Percentiles rank a stretch among this genome's conserved stretches.
Evolutionary conservation across 495 filamentous ascomycete genomes (phyloP).

Genomic region (Collariella sp.): DNA sequence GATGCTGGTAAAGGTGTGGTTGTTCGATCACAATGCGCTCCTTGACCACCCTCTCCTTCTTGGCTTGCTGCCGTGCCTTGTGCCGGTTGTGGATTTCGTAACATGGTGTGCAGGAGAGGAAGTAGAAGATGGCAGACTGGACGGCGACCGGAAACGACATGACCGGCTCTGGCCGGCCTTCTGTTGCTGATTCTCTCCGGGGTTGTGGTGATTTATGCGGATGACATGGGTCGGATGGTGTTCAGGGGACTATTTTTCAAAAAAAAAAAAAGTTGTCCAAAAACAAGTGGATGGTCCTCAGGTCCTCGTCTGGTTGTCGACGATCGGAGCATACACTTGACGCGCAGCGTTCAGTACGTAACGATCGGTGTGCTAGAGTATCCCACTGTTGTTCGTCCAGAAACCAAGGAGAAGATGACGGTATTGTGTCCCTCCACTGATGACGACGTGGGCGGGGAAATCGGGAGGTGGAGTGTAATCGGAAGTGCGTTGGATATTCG

Average conservation of each 20-base stretch:
- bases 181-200: background rate
- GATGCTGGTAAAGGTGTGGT: constrained; percentile 66
- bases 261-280: no score
- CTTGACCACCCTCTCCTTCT: constrained; percentile 50
- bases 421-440: background rate
- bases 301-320: background rate
- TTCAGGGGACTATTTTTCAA: background rate
- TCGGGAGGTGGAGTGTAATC: background rate
- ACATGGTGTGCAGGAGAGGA: constrained; percentile 77
- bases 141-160: constrained; percentile 49
- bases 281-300: background rate
- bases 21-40: constrained; percentile 53
- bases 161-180: constrained; percentile 8
- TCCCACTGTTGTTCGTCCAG: background rate
- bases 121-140: constrained; percentile 83
- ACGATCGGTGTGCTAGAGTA: background rate
- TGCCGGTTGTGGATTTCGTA: constrained; percentile 52
- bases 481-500: no score
- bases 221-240: background rate
- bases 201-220: background rate
- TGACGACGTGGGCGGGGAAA: background rate
- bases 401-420: background rate
- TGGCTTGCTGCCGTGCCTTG: constrained; percentile 58
- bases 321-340: background rate
- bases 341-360: background rate